phyloP scores from a whole-genome alignment of 2,329 filamentous ascomycete species.

The Fusarium abutilonis region DNA sequence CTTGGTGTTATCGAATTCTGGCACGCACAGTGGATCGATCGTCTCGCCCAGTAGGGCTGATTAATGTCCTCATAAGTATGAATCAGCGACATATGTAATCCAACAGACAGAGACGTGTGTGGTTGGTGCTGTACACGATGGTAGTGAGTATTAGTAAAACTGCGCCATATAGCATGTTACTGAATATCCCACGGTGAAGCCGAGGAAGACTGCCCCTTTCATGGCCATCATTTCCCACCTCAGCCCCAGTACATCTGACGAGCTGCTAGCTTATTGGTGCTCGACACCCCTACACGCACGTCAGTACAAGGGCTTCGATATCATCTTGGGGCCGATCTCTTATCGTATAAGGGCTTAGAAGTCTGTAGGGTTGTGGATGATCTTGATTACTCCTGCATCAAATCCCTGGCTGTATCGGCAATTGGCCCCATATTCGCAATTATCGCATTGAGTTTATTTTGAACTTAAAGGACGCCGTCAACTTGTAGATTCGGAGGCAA shows the following conservation, averaged over 20 bases:
- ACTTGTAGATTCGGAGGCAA: background rate
- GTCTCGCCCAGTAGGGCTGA: constrained; percentile 10
- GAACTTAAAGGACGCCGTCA: background rate
- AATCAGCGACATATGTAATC: background rate
- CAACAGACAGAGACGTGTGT: too few species aligned
- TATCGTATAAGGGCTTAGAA: background rate
- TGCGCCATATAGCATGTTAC: background rate
- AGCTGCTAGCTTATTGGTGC: constrained; percentile 6
- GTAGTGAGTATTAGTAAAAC: constrained; percentile 9
- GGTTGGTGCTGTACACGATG: background rate
- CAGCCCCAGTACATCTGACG: background rate
- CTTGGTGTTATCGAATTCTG: background rate
- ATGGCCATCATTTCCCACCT: background rate
- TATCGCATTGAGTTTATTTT: too few species aligned
- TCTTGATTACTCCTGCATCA: background rate
- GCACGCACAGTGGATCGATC: background rate
- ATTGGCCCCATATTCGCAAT: too few species aligned
- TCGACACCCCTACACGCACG: background rate
- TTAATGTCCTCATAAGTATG: background rate
- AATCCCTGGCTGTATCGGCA: background rate
- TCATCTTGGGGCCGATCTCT: background rate
- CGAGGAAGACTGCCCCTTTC: constrained; percentile 15
- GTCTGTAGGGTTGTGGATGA: background rate
- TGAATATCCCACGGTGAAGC: constrained; percentile 7
- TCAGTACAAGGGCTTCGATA: background rate